Evolutionary conservation across 495 filamentous ascomycete species (phyloP).

Genomic region (Cryomyces antarcticus): DNA sequence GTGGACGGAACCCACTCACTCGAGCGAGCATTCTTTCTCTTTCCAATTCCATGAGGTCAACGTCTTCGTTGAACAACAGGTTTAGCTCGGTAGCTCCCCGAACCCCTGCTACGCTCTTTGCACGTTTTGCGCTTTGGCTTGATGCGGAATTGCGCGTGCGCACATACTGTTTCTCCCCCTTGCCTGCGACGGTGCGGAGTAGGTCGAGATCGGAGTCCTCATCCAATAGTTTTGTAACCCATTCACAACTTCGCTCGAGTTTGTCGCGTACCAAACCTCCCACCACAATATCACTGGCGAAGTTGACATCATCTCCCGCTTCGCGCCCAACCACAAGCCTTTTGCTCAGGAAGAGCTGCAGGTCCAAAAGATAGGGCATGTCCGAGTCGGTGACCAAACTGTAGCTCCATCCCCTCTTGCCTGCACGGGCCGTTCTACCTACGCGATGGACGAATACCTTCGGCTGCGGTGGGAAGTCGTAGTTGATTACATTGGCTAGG

Average conservation of each 20-base stretch:
- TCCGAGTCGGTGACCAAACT: constrained; percentile 71
- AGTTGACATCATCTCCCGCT: constrained; percentile 35
- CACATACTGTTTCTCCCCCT: constrained; percentile 82
- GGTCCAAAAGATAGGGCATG: constrained; percentile 72
- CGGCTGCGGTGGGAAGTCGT: constrained; percentile 89
- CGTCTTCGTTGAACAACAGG: constrained; percentile 51
- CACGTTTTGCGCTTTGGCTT: constrained; percentile 63
- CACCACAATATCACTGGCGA: constrained; percentile 59
- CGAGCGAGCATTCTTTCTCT: constrained; percentile 68
- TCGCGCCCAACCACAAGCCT: constrained; percentile 48
- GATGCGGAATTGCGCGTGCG: constrained; percentile 79
- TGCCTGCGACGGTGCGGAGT: constrained; percentile 52
- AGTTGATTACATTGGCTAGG: constrained; percentile 95
- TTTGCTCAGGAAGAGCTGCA: constrained; percentile 84
- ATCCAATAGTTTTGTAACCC: constrained; percentile 51
- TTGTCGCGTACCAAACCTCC: constrained; percentile 49
- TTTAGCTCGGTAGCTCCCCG: constrained; percentile 51
- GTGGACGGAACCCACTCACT: constrained; percentile 68
- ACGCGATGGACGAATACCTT: constrained; percentile 96
- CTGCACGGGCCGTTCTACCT: constrained; percentile 83
- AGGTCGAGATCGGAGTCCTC: constrained; percentile 53
- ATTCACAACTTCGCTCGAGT: constrained; percentile 55
- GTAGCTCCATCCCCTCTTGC: constrained; percentile 83
- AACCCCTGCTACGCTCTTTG: constrained; percentile 49
- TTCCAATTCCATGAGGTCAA: constrained; percentile 40